Evolutionary conservation across 345 rosid species (phyloP).

Genomic region (Eucalyptus urophylla): DNA sequence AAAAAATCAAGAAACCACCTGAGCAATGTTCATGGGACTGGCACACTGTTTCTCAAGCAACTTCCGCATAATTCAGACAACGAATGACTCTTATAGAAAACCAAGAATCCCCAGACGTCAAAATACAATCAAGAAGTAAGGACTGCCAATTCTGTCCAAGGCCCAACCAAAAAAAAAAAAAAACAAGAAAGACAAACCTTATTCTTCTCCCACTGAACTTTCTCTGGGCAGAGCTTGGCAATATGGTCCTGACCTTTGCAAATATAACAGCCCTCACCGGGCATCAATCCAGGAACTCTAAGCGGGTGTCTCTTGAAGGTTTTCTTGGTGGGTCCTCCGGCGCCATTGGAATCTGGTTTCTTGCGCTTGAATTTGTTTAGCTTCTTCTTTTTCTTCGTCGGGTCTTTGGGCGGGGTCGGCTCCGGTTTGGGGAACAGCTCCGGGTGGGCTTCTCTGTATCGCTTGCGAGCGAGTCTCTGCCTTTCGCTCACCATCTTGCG

Average conservation of each 20-base stretch:
- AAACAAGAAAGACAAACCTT: slow-evolving; percentile 31
- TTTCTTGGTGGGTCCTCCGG: slow-evolving; percentile 10
- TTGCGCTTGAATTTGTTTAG: slow-evolving; percentile 29
- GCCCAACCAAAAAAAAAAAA: not conserved
- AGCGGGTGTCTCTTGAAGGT: slow-evolving; percentile 63
- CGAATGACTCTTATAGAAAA: not conserved
- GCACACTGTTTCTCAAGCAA: not conserved
- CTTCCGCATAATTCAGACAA: not conserved
- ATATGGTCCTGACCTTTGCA: slow-evolving; percentile 74
- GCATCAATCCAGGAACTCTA: slow-evolving; percentile 86
- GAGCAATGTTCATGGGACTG: not conserved
- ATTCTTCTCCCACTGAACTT: slow-evolving; percentile 80
- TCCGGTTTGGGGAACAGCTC: slow-evolving; percentile 56
- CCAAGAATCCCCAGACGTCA: not conserved
- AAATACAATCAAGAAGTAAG: not conserved
- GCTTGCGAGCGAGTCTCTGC: slow-evolving; percentile 66
- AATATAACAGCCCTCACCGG: slow-evolving; percentile 85
- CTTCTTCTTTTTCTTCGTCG: slow-evolving; percentile 45
- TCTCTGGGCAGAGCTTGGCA: slow-evolving; percentile 75
- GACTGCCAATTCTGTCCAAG: not conserved
- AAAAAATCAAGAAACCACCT: not conserved
- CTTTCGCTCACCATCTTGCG: slow-evolving; percentile 61
- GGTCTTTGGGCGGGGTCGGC: slow-evolving; percentile 61
- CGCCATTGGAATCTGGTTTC: slow-evolving; percentile 14
- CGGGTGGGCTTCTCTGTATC: slow-evolving; percentile 48